Evolutionary conservation across 2,329 filamentous ascomycete genomes (phyloP).

Genomic region (Penicillium digitatum): DNA sequence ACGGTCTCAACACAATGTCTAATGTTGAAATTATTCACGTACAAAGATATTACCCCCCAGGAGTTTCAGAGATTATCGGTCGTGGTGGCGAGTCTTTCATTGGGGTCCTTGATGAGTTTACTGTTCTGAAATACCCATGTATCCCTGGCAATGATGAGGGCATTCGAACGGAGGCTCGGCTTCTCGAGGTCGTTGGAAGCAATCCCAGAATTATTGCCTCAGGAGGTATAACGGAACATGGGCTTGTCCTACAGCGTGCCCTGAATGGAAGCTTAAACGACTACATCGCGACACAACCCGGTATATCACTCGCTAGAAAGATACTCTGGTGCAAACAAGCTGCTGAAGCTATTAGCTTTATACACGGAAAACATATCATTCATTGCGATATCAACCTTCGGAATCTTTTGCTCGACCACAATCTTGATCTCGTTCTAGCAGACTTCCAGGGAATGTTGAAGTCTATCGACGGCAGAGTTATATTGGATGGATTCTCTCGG

Average conservation of each 20-base stretch:
- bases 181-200: slow-evolving; percentile 11
- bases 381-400: not conserved
- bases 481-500: slow-evolving; percentile 13
- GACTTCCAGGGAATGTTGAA: slow-evolving; percentile 18
- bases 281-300: slow-evolving; percentile 1
- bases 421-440: slow-evolving; percentile 10
- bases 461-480: slow-evolving; percentile 4
- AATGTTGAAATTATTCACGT: slow-evolving; percentile 1
- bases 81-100: slow-evolving; percentile 10
- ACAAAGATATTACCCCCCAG: slow-evolving; percentile 9
- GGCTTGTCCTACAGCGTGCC: slow-evolving; percentile 11
- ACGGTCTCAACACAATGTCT: not conserved
- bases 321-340: slow-evolving; percentile 19
- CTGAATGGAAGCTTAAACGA: slow-evolving; percentile 7
- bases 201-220: slow-evolving; percentile 12
- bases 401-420: slow-evolving; percentile 3
- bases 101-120: slow-evolving; percentile 9
- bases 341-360: slow-evolving; percentile 16
- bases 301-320: slow-evolving; percentile 6
- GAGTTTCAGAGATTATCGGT: slow-evolving; percentile 13
- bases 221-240: slow-evolving; percentile 10
- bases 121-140: slow-evolving; percentile 15
- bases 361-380: slow-evolving; percentile 9
- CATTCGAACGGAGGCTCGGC: slow-evolving; percentile 10
- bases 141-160: not conserved